A percentile compares a stretch with the other conserved stretches of the same genome.
These are phyloP conservation scores for Talaromyces liani DNA, from an alignment of 495 filamentous ascomycete species.

Conservation along the genomic window DNA sequence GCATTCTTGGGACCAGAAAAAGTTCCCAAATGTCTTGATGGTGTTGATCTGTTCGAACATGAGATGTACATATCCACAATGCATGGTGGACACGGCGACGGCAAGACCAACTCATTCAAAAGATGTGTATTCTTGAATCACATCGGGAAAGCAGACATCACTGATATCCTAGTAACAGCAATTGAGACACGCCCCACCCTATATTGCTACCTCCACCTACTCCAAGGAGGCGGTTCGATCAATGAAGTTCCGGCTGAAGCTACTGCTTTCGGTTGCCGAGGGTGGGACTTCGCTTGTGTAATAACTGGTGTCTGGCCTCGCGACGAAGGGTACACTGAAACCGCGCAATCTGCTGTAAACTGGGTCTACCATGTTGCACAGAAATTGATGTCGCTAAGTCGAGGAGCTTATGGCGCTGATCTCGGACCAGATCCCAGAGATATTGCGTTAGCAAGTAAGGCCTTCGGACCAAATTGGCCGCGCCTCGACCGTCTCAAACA, in stretches of 20 bases:
- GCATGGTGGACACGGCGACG: slow-evolving; percentile 51
- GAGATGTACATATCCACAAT: slow-evolving; percentile 57
- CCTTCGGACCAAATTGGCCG: slow-evolving; percentile 49
- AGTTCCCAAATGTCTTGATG: slow-evolving; percentile 33
- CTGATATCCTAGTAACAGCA: slow-evolving; percentile 32
- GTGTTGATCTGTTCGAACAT: slow-evolving; percentile 46
- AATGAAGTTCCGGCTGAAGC: slow-evolving; percentile 36
- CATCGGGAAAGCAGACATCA: slow-evolving; percentile 35
- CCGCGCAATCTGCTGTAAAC: slow-evolving; percentile 29
- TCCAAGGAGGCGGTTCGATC: slow-evolving; percentile 52
- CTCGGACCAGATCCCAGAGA: slow-evolving; percentile 58
- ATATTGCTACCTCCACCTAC: slow-evolving; percentile 55
- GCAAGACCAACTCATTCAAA: slow-evolving; percentile 59
- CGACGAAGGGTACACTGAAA: slow-evolving; percentile 43
- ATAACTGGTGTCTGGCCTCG: slow-evolving; percentile 55
- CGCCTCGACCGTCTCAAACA: slow-evolving; percentile 49
- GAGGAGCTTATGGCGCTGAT: slow-evolving; percentile 52
- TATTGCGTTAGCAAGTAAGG: slow-evolving; percentile 39
- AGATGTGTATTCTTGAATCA: slow-evolving; percentile 53
- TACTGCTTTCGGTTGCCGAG: slow-evolving; percentile 56
- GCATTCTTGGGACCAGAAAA: slow-evolving; percentile 29
- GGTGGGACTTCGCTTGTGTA: slow-evolving; percentile 59
- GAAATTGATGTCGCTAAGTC: slow-evolving; percentile 42
- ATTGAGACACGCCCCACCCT: slow-evolving; percentile 45
- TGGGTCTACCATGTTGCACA: slow-evolving; percentile 52